Conservation (phyloP, 2,329 filamentous ascomycete genomes). For the Microdochium trichocladiopsis region DNA sequence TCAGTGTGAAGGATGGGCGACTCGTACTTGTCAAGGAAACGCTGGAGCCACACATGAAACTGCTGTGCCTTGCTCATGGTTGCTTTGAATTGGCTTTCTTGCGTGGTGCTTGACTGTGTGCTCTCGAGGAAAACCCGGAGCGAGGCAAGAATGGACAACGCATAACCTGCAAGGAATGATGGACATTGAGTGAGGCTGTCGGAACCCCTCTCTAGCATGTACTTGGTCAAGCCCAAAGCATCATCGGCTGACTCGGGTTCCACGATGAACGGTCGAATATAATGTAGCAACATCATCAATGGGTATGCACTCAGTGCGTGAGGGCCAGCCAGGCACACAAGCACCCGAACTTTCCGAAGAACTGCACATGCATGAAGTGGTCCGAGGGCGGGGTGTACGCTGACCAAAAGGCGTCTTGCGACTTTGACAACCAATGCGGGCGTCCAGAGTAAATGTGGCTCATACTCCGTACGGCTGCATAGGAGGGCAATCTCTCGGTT, state of each 20-base stretch:
- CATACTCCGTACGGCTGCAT: slow-evolving; percentile 64
- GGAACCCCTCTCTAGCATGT: slow-evolving; percentile 65
- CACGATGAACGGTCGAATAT: slow-evolving; percentile 69
- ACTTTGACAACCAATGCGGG: slow-evolving; percentile 67
- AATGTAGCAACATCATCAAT: slow-evolving; percentile 82
- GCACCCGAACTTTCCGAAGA: slow-evolving; percentile 74
- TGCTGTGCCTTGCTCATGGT: slow-evolving; percentile 68
- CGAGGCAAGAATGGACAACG: slow-evolving; percentile 72
- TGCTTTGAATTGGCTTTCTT: slow-evolving; percentile 72
- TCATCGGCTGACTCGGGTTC: slow-evolving; percentile 88
- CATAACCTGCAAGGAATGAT: slow-evolving; percentile 74
- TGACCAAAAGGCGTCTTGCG: slow-evolving; percentile 70
- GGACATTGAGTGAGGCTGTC: slow-evolving; percentile 57
- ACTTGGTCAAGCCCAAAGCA: slow-evolving; percentile 77
- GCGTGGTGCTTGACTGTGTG: slow-evolving; percentile 71
- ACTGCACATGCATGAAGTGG: slow-evolving; percentile 82
- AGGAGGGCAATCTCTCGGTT: slow-evolving; percentile 69
- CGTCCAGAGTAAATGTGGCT: slow-evolving; percentile 64
- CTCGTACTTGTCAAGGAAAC: slow-evolving; percentile 58
- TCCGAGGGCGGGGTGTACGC: slow-evolving; percentile 75
- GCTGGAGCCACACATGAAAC: slow-evolving; percentile 74
- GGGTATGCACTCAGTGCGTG: slow-evolving; percentile 73
- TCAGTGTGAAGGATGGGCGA: slow-evolving; percentile 43
- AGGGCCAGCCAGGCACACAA: slow-evolving; percentile 70
- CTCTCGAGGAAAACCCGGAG: slow-evolving; percentile 69